Percentiles rank a stretch among this genome's conserved stretches.
phyloP scores from a whole-genome alignment of 2,329 filamentous ascomycete species.

The Alternaria longipes region DNA sequence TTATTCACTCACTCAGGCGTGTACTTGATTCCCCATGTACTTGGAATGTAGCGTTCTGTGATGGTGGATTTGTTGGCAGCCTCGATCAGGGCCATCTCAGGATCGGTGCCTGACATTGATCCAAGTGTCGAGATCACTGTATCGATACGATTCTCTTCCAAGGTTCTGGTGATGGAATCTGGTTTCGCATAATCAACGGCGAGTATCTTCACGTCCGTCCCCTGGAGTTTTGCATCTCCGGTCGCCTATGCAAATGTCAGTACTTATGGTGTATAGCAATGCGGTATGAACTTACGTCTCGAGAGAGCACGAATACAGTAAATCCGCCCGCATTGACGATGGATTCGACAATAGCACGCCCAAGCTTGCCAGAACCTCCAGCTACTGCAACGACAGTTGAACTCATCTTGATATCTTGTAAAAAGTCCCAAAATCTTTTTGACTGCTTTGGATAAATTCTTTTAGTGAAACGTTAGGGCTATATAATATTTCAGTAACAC shows the following conservation, averaged over 20 bases:
- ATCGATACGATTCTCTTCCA: constrained; percentile 18
- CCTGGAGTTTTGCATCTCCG: background rate
- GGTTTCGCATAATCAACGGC: constrained; percentile 19
- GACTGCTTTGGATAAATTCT: background rate
- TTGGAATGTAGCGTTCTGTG: constrained; percentile 31
- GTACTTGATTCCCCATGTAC: constrained; percentile 18
- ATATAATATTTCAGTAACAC: background rate
- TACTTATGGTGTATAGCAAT: background rate
- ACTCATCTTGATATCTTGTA: background rate
- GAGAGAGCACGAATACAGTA: constrained; percentile 13
- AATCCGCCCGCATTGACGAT: constrained; percentile 2
- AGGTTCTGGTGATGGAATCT: constrained; percentile 8
- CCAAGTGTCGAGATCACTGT: constrained; percentile 23
- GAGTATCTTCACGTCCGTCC: constrained; percentile 10
- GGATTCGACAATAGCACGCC: constrained; percentile 26
- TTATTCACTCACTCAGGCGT: background rate
- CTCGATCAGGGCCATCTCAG: constrained; percentile 14
- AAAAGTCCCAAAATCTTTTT: background rate
- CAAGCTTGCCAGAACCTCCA: constrained; percentile 25
- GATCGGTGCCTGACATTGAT: background rate
- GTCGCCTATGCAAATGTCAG: background rate
- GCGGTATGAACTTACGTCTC: background rate
- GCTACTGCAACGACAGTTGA: constrained; percentile 28
- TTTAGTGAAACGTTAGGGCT: background rate
- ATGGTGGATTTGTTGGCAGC: constrained; percentile 15